A percentile compares a stretch with the other conserved stretches of the same genome.
These are phyloP conservation scores for Globisporangium canariense DNA, from an alignment of 352 stramenopile species.

Conservation along the genomic window DNA sequence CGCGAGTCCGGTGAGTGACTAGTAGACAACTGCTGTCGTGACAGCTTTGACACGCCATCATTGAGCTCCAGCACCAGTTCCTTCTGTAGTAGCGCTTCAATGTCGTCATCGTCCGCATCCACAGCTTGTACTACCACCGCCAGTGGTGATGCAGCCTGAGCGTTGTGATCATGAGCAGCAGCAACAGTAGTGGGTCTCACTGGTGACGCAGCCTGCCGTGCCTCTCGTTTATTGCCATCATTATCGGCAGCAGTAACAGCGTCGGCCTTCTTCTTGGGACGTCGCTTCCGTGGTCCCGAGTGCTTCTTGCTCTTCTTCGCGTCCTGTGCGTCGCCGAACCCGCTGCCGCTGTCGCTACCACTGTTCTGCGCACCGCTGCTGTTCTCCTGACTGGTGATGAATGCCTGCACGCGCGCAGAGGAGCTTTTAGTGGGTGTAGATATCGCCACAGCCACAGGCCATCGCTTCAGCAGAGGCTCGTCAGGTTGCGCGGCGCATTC, in stretches of 20 bases:
- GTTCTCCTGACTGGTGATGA: background rate
- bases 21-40: background rate
- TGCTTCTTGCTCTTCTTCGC: slow-evolving; percentile 34
- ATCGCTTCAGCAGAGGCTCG: background rate
- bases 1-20: background rate
- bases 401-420: background rate
- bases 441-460: background rate
- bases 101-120: slow-evolving; percentile 1
- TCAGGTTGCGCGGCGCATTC: background rate
- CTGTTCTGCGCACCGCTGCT: background rate
- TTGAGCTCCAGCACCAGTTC: slow-evolving; percentile 3
- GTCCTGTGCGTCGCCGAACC: background rate
- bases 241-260: background rate
- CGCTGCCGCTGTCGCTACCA: background rate
- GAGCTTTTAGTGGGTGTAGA: background rate
- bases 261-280: slow-evolving; percentile 56
- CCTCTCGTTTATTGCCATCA: background rate
- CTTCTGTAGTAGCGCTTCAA: slow-evolving; percentile 12
- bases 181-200: background rate
- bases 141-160: background rate
- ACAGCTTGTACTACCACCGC: background rate
- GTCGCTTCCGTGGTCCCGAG: slow-evolving; percentile 55
- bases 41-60: background rate
- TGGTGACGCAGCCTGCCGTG: background rate
- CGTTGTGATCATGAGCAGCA: background rate